Percentiles rank a stretch among this genome's conserved stretches.
Evolutionary conservation across 2,329 filamentous ascomycete genomes (phyloP).

Genomic region (Ascochyta lentis): DNA sequence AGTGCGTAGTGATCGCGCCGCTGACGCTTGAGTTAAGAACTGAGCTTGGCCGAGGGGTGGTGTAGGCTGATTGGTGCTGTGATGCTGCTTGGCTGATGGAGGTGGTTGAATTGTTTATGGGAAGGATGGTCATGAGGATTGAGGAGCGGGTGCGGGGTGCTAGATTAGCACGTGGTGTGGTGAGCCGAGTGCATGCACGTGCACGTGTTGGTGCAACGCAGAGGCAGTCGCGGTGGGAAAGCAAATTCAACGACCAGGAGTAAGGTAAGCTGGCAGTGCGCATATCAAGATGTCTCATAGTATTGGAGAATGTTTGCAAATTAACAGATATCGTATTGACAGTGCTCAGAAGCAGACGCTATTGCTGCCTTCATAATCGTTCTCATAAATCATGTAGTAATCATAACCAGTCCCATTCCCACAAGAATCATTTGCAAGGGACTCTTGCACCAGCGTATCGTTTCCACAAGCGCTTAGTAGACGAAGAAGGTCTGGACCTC

Average conservation of each 20-base stretch:
- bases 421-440: not conserved
- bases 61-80: not conserved
- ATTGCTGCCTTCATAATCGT: not conserved
- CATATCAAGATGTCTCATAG: not conserved
- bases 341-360: not conserved
- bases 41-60: not conserved
- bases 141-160: not conserved
- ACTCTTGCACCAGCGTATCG: not conserved
- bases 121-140: not conserved
- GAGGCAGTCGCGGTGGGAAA: too few relatives aligned
- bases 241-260: too few relatives aligned
- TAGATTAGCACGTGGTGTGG: too few relatives aligned
- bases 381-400: conserved; percentile 6
- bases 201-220: not conserved
- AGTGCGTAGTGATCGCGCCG: not conserved
- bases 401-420: not conserved
- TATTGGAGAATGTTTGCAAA: not conserved
- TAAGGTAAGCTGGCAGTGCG: too few relatives aligned
- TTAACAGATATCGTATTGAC: conserved; percentile 1
- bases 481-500: conserved; percentile 41
- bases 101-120: not conserved
- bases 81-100: not conserved
- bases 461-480: conserved; percentile 26
- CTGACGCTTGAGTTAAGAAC: not conserved
- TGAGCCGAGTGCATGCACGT: too few relatives aligned